Evolutionary conservation across 495 filamentous ascomycete genomes (phyloP).

Genomic region (Xylaria castorea): DNA sequence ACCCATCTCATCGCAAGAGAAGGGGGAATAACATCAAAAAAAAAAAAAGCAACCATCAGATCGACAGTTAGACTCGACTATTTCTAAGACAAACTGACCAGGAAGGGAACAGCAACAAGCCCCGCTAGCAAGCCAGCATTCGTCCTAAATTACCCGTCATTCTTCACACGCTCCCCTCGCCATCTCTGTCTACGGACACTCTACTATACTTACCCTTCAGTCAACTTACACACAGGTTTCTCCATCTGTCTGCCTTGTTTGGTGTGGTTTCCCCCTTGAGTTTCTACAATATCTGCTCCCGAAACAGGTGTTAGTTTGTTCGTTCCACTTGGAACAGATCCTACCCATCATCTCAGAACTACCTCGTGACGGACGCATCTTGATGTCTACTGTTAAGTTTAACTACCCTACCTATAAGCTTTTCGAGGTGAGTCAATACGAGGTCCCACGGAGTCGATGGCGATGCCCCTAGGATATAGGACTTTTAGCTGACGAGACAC

Average conservation of each 20-base stretch:
- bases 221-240: background rate
- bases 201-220: conserved; percentile 23
- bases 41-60: conserved; percentile 29
- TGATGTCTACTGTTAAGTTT: conserved; percentile 60
- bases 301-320: conserved; percentile 40
- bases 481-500: conserved; percentile 17
- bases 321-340: conserved; percentile 34
- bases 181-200: conserved; percentile 17
- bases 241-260: conserved; percentile 9
- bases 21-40: background rate
- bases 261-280: conserved; percentile 21
- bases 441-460: background rate
- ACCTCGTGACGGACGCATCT: conserved; percentile 43
- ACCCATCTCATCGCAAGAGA: conserved; percentile 26
- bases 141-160: conserved; percentile 23
- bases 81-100: conserved; percentile 39
- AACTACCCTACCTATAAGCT: conserved; percentile 57
- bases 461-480: background rate
- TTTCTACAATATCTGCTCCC: conserved; percentile 39
- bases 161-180: conserved; percentile 19
- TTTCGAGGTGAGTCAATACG: conserved; percentile 52
- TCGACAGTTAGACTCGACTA: conserved; percentile 33
- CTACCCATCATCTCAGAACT: conserved; percentile 23
- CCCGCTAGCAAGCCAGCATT: conserved; percentile 23
- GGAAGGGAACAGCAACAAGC: conserved; percentile 24